Evolutionary conservation across 1,284 basidiomycete species (phyloP).

Genomic region (Irpex rosettiformis): DNA sequence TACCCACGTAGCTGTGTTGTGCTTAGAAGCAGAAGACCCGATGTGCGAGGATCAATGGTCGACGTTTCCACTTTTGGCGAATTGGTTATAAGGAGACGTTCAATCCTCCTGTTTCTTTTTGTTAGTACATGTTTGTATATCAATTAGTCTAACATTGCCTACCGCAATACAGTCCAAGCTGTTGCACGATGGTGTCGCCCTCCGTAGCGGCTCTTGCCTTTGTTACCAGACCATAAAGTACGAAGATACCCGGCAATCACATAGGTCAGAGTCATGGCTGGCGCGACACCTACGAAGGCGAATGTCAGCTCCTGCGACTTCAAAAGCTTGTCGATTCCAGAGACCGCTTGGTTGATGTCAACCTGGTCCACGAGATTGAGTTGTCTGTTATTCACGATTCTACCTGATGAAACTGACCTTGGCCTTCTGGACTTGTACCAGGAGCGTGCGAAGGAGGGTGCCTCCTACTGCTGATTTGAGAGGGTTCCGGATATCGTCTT

Average conservation of each 20-base stretch:
- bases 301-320: slow-evolving; percentile 96
- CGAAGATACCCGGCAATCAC: slow-evolving; percentile 54
- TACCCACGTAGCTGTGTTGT: slow-evolving; percentile 65
- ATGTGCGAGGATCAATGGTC: slow-evolving; percentile 44
- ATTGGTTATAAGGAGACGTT: slow-evolving; percentile 59
- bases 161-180: slow-evolving; percentile 68
- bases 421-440: slow-evolving; percentile 96
- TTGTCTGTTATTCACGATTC: too few species aligned
- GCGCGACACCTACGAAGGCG: slow-evolving; percentile 95
- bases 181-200: slow-evolving; percentile 43
- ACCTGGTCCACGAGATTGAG: slow-evolving; percentile 45
- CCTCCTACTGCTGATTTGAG: slow-evolving; percentile 81
- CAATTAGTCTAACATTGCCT: neutral
- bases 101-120: slow-evolving; percentile 54
- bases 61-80: slow-evolving; percentile 5
- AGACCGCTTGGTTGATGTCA: slow-evolving; percentile 85
- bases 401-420: too few species aligned
- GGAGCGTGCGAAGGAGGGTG: slow-evolving; percentile 79
- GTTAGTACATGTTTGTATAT: neutral
- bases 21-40: slow-evolving; percentile 74
- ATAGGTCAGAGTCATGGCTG: slow-evolving; percentile 82
- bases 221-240: slow-evolving; percentile 44
- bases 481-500: slow-evolving; percentile 88
- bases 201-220: slow-evolving; percentile 49
- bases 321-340: slow-evolving; percentile 88